Evolutionary conservation across 495 filamentous ascomycete species (phyloP), one percentile per base, ranked within the genome.

Genomic region (Aspergillus ellipticus): DNA sequence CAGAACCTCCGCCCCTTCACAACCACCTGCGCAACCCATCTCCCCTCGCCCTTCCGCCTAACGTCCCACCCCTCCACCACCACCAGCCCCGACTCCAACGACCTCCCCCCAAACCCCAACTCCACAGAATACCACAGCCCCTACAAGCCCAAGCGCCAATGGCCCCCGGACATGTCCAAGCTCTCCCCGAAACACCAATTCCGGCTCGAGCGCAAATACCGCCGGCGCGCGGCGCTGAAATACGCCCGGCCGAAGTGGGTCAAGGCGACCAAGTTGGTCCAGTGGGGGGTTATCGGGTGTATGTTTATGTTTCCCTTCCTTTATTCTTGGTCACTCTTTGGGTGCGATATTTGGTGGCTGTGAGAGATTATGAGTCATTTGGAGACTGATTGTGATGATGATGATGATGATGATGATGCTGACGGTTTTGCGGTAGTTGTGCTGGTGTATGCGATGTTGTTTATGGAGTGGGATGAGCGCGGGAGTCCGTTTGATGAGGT

Each of bases 131-230:
- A 68, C 49, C 74, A 75, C 57, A 85, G 81, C 59, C 82, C 75
- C 1, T 92, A 88, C 80, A 85, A 83, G 67, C 87, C 89, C n/a
- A 90, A 92, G 69, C 87, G 86, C 56, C 71, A 83, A 69, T 99
- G 95, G 95, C 94, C 94, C 19, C 94, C 94, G 2, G 90, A 97
- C 69, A 91, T 97, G 78, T 74, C 74, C 48, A 86, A 89, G 65
- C 82, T 99, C 48, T 84, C 85, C 4, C 71, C 75, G 15, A 91
- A 88, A 66, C 86, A 97, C 61, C 88, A 97, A 67, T 94, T 97
- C 72, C 82, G 85, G 5, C 70, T 75, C 22, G 74, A 77, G 54
- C 70, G 85, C 53, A 82, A 85, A 56, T 89, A 88, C 69, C 85
- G 87, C 56, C 78, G 88, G 31, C 79, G 87, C 55, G 66, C 85